Base-by-base conservation (phyloP, 2,329 filamentous ascomycete genomes). In the Coniochaeta sp. region DNA sequence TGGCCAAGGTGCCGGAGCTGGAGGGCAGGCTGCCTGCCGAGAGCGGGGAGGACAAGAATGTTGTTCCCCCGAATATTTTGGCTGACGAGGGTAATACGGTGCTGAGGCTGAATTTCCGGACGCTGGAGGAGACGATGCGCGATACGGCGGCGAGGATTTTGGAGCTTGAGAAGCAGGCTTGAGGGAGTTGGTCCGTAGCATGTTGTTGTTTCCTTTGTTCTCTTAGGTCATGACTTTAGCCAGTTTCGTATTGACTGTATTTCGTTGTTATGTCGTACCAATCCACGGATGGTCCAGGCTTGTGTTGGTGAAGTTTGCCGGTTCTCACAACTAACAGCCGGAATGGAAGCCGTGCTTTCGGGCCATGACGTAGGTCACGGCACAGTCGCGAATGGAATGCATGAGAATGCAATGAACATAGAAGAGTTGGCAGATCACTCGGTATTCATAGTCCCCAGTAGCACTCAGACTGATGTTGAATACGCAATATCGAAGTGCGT, bases 21-120 rank as follows among this genome's bases (percentile, higher is more conserved):
- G 49, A 51, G 18, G 61, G 58, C 3, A 56, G 61, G n/a, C 52
- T 64, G 49, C 60, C 60, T 10, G 58, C 57, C 7, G 60, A 62
- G 35, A 58, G 57, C 22, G 58, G 54, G 18, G 60, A 62, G 56
- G 56, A 57, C 9, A 31, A 46, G 32, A 57, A 56, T 16, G 53
- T 56, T 13, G 52, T 56, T 8, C 52, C 51, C 8, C 51, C 51
- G 1, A 35, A 49, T 8, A 42, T 58, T 35, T 46, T 53, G 33
- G 56, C 56, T 4, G 52, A 51, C 14, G 51, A 51, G 45, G 53
- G 35, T 27, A 58, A 57, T 42, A 49, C 51, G 38, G 32, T 50
- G 26, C 35, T 58, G 22, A 51, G 51, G 3, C 18, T 56, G 33
- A 52, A 32, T 31, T 56, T 53, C n/a, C 31, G 50, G 30, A 57